Evolutionary conservation across 208 protist species (phyloP).

Genomic region (Jaenimonas drosophilae): DNA sequence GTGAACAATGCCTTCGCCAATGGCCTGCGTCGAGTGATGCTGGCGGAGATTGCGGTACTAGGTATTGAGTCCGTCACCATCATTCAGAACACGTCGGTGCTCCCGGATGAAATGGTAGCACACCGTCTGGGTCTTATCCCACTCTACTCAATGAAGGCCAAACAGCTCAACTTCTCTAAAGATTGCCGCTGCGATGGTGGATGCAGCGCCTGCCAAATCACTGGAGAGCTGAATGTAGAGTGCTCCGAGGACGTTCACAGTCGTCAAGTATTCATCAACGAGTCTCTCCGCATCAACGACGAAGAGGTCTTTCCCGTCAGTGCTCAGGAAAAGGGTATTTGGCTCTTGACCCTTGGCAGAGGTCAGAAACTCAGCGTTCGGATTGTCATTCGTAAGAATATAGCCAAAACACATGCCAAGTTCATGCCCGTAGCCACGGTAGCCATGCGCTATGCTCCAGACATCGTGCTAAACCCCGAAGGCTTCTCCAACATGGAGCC

Average conservation of each 20-base stretch:
- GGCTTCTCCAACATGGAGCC: conserved; percentile 59
- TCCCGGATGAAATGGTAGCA: conserved; percentile 98
- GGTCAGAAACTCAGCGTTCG: conserved; percentile 76
- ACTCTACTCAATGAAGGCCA: conserved; percentile 84
- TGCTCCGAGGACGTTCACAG: conserved; percentile 72
- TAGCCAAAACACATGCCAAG: conserved; percentile 98
- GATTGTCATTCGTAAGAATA: conserved; percentile 89
- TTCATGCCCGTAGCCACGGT: conserved; percentile 94
- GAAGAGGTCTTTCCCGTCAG: conserved; percentile 70
- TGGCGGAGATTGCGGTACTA: conserved; percentile 98
- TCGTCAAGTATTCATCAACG: conserved; percentile 70
- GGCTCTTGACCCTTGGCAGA: conserved; percentile 80
- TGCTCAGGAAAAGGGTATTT: conserved; percentile 73
- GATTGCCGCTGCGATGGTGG: conserved; percentile 83
- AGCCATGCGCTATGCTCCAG: conserved; percentile 88
- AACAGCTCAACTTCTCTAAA: conserved; percentile 62
- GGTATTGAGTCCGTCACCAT: conserved; percentile 97
- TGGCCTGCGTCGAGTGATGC: conserved; percentile 95
- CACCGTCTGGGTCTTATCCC: conserved; percentile 98
- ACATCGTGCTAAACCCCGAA: conserved; percentile 89
- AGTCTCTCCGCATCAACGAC: conserved; percentile 72
- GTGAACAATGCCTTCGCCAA: conserved; percentile 94
- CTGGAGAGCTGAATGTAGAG: conserved; percentile 64
- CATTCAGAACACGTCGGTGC: conserved; percentile 91
- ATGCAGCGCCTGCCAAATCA: conserved; percentile 84